Evolutionary conservation across 495 filamentous ascomycete species (phyloP).

Genomic region (Penicillium canescens): DNA sequence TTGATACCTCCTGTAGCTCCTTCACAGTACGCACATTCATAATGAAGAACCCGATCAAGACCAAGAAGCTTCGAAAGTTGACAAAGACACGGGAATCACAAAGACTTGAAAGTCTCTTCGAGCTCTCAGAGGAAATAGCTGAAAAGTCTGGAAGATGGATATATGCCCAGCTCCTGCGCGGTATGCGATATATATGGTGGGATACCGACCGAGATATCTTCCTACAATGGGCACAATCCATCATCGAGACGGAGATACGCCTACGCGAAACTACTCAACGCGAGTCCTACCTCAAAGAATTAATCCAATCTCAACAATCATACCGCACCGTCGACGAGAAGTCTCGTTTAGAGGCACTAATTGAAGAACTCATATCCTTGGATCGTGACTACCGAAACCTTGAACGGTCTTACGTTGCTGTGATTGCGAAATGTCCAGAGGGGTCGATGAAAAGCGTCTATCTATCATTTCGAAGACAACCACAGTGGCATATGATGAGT

Average conservation of each 20-base stretch:
- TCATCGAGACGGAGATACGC: constrained; percentile 2
- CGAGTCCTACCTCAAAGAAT: background rate
- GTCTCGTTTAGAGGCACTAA: background rate
- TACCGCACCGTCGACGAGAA: background rate
- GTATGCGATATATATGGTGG: constrained; percentile 1
- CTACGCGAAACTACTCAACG: constrained; percentile 3
- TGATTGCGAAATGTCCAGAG: background rate
- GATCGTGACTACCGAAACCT: background rate
- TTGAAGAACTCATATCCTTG: constrained; percentile 4
- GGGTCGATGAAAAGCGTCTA: constrained; percentile 4
- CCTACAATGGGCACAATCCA: constrained; percentile 2
- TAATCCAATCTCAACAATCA: background rate
- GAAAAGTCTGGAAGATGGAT: background rate
- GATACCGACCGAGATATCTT: background rate
- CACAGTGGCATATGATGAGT: constrained; percentile 5
- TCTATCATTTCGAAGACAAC: constrained; percentile 1
- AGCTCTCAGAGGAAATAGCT: background rate
- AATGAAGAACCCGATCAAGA: background rate
- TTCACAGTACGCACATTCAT: background rate
- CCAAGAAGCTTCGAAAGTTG: too few species aligned
- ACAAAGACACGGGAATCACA: background rate
- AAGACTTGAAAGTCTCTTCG: background rate
- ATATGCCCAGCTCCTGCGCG: background rate
- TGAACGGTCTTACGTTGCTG: background rate
- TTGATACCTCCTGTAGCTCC: too few species aligned